Percentiles rank a stretch among this genome's conserved stretches.
Conservation (phyloP, 2,329 filamentous ascomycete species). For the Epichloe coenophiala region DNA sequence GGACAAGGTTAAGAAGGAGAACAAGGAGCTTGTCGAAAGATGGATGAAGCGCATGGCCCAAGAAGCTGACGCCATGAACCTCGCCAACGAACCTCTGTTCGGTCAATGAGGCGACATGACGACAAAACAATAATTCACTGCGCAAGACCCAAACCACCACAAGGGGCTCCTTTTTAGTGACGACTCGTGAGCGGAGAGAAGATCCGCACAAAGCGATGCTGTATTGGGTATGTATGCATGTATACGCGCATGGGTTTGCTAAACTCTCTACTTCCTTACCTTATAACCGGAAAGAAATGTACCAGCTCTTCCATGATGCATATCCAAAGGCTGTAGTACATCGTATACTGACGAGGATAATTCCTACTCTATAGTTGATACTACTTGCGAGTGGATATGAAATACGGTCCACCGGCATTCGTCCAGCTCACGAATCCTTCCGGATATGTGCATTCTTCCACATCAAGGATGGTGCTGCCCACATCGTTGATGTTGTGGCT, state of each 20-base stretch:
- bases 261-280: conserved; percentile 1
- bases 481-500: conserved; percentile 67
- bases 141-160: neutral
- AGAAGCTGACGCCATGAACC: conserved; percentile 82
- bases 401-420: conserved; percentile 70
- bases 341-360: conserved; percentile 16
- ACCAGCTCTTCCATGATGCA: conserved; percentile 2
- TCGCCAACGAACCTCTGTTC: conserved; percentile 37
- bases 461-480: conserved; percentile 66
- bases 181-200: neutral
- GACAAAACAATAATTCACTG: neutral
- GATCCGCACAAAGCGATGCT: neutral
- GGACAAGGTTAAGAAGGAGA: conserved; percentile 64
- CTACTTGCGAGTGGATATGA: conserved; percentile 67
- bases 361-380: conserved; percentile 13
- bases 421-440: conserved; percentile 87
- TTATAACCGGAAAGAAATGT: neutral
- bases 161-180: neutral
- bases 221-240: conserved; percentile 17
- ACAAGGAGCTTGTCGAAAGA: conserved; percentile 74
- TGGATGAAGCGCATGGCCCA: conserved; percentile 83
- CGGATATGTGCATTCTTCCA: conserved; percentile 48
- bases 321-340: neutral
- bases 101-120: conserved; percentile 6
- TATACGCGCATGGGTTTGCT: conserved; percentile 6